These are phyloP conservation scores for Karstenula rhodostoma DNA, from an alignment of 2,329 filamentous ascomycete species.

Conservation along the genomic window DNA sequence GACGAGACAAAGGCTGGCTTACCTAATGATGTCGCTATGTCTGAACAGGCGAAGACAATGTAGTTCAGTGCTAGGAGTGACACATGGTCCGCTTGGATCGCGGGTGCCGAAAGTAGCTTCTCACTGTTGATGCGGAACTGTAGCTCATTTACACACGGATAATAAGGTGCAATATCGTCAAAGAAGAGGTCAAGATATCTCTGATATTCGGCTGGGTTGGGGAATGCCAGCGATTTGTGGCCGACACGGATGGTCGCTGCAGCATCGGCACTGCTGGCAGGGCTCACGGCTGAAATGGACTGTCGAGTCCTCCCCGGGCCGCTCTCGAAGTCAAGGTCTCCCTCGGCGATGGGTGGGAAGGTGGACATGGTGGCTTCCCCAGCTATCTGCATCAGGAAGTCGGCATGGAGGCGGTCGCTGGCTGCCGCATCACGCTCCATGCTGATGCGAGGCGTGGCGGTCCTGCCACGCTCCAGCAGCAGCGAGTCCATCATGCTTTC, in stretches of 20 bases:
- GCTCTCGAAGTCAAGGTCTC: conserved; percentile 24
- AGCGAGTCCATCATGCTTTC: conserved; percentile 47
- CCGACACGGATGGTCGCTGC: conserved; percentile 26
- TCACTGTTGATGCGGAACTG: conserved; percentile 35
- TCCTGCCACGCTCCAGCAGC: conserved; percentile 39
- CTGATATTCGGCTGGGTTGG: conserved; percentile 30
- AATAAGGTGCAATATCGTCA: conserved; percentile 32
- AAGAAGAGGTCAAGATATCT: conserved; percentile 39
- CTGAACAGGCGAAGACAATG: conserved; percentile 36
- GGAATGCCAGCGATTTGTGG: conserved; percentile 32
- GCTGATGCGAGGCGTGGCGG: conserved; percentile 33
- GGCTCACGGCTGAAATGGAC: conserved; percentile 16
- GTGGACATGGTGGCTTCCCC: conserved; percentile 36
- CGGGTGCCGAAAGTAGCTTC: conserved; percentile 29
- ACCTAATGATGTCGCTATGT: conserved; percentile 20
- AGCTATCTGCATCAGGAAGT: conserved; percentile 29
- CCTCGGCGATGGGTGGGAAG: conserved; percentile 26
- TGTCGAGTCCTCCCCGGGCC: conserved; percentile 15
- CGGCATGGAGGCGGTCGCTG: conserved; percentile 28
- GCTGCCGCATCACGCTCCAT: conserved; percentile 36
- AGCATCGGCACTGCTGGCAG: conserved; percentile 17
- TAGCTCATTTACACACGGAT: conserved; percentile 42
- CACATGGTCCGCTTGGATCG: conserved; percentile 27
- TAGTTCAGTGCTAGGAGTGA: conserved; percentile 43
- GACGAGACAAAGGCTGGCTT: not conserved